These are phyloP conservation scores for Camelina sativa DNA, from an alignment of 345 rosid genomes.

Conservation along the genomic window DNA sequence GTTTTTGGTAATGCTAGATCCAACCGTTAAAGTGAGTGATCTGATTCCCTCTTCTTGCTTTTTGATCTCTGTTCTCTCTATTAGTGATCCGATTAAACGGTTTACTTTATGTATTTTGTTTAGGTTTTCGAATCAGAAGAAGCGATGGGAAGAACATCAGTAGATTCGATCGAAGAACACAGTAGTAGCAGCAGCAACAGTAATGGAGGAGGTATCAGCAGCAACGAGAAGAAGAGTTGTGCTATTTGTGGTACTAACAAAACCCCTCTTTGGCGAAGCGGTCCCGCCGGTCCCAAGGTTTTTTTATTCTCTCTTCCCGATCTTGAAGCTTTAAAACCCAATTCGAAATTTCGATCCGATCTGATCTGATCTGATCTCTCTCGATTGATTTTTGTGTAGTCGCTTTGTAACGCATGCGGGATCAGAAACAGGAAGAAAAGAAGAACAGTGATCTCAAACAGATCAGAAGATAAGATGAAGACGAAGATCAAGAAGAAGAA, in stretches of 20 bases:
- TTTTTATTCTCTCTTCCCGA: constrained; percentile 8
- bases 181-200: constrained; percentile 29
- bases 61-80: neutral
- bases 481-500: constrained; percentile 36
- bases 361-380: constrained; percentile 14
- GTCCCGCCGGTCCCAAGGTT: constrained; percentile 91
- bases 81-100: neutral
- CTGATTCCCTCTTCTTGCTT: constrained; percentile 8
- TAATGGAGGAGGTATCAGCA: constrained; percentile 32
- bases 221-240: constrained; percentile 56
- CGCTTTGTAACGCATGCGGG: constrained; percentile 96
- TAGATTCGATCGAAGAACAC: constrained; percentile 42
- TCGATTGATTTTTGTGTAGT: constrained; percentile 50
- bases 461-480: constrained; percentile 57
- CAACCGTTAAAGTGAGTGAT: constrained; percentile 59
- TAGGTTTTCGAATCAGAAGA: constrained; percentile 47
- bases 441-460: constrained; percentile 57
- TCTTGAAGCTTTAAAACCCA: neutral
- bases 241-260: constrained; percentile 72
- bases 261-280: constrained; percentile 90
- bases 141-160: constrained; percentile 35
- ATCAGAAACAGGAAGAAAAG: constrained; percentile 93
- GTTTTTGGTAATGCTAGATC: constrained; percentile 53
- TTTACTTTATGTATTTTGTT: neutral
- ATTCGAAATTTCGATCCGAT: neutral